Base-by-base conservation (phyloP, 495 filamentous ascomycete species). In the Aspergillus indologenus region DNA sequence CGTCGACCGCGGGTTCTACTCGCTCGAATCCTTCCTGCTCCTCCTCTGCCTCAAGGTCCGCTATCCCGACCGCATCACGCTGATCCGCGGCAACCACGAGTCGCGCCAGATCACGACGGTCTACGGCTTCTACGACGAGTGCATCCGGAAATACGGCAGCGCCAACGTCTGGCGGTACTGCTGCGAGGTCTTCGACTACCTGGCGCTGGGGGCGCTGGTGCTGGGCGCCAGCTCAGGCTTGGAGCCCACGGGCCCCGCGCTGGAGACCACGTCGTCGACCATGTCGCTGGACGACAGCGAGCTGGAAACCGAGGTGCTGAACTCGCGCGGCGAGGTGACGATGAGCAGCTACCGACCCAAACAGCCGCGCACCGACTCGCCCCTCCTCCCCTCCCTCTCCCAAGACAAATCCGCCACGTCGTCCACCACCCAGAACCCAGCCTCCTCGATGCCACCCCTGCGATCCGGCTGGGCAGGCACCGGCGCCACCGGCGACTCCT, bases 61-160 rank as follows among this genome's bases (percentile, higher is more conserved):
- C 62, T 98, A 98, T 68, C 94, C 94, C 23, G 91, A 98, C 70
- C 91, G 94, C 59, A 98, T 98, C 75, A 98, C 94, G 0, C 80
- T 98, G 44, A 96, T 98, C 70, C 86, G 94, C 57, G 94, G 94
- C 20, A 98, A 98, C 68, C 94, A 98, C 77, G 94, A 98, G 70
- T 96, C 92, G 12, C 84, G 94, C 42, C 94, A 98, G 68, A 98
- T 98, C 68, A 98, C 94, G 20, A 95, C 90, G 5, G 94, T 98
- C 26, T 98, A 98, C 71, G 94, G 94, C 49, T 98, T 98, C 79
- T 98, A 98, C 77, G 94, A 98, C 66, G 94, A 98, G 70, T 98
- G 94, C 66, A 80, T 97, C 53, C 87, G 95, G 44, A 98, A 98
- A 75, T 98, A 98, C 68, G 94, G 94, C 53, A 94, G 83, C 71